A percentile compares a stretch with the other conserved stretches of the same genome.
phyloP scores from a whole-genome alignment of 345 rosid genomes.

The Boechera stricta region DNA sequence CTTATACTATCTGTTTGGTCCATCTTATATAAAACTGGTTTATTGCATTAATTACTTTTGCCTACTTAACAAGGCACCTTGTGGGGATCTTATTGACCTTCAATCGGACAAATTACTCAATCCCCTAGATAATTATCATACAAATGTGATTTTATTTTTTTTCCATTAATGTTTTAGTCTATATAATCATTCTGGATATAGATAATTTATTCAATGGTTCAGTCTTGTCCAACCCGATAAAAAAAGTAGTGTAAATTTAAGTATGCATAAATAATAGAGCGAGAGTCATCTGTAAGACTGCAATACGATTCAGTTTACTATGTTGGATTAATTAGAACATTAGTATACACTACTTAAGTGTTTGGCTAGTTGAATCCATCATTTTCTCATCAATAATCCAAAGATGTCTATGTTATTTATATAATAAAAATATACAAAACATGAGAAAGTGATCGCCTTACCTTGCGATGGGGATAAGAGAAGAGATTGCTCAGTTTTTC shows the following conservation, averaged over 20 bases:
- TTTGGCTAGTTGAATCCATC: slow-evolving; percentile 18
- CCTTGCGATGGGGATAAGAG: slow-evolving; percentile 33
- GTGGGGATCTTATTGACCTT: slow-evolving; percentile 36
- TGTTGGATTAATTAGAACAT: neutral
- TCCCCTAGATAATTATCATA: neutral
- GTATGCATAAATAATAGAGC: neutral
- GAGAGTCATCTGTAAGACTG: neutral
- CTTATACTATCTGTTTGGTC: slow-evolving; percentile 23
- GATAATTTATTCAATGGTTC: neutral
- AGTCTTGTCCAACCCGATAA: neutral
- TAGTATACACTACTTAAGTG: neutral
- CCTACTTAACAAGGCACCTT: slow-evolving; percentile 41
- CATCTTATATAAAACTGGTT: slow-evolving; percentile 15
- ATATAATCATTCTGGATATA: neutral
- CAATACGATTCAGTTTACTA: neutral
- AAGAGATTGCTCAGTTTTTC: slow-evolving; percentile 42
- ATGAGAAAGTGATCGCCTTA: slow-evolving; percentile 32
- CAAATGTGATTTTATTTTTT: neutral
- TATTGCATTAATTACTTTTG: slow-evolving; percentile 34
- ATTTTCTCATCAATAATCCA: slow-evolving; percentile 9
- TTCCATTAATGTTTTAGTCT: slow-evolving; percentile 2
- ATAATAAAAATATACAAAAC: slow-evolving; percentile 17
- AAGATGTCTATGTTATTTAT: neutral
- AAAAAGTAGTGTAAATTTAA: neutral
- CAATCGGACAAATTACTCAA: slow-evolving; percentile 13